phyloP scores from a whole-genome alignment of 352 stramenopile genomes.

The Globisporangium perplexum region DNA sequence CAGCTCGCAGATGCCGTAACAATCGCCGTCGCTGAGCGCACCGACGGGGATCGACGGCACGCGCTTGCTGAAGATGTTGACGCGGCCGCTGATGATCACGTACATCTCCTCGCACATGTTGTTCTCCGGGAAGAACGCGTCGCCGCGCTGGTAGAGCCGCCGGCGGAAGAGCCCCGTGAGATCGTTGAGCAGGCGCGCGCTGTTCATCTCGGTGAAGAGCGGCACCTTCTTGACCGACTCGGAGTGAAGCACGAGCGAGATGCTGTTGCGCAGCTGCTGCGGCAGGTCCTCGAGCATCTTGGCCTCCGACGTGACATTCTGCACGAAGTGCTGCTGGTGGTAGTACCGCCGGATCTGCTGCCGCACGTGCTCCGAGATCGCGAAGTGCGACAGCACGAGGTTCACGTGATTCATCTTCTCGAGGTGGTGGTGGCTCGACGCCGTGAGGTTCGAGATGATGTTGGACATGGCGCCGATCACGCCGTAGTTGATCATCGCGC shows the following conservation, averaged over 20 bases:
- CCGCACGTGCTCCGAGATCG: conserved; percentile 50
- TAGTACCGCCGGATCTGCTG: conserved; percentile 67
- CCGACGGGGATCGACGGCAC: conserved; percentile 34
- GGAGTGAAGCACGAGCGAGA: conserved; percentile 66
- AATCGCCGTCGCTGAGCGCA: conserved; percentile 45
- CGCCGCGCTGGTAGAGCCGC: conserved; percentile 58
- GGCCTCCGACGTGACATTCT: conserved; percentile 63
- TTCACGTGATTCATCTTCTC: conserved; percentile 72
- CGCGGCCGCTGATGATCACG: conserved; percentile 51
- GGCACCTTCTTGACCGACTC: conserved; percentile 55
- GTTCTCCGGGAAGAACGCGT: conserved; percentile 49
- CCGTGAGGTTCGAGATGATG: conserved; percentile 68
- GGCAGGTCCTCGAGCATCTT: conserved; percentile 52
- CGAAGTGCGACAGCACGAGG: conserved; percentile 52
- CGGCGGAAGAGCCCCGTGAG: conserved; percentile 67
- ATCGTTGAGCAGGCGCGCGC: conserved; percentile 54
- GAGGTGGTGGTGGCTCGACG: conserved; percentile 44
- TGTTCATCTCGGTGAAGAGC: conserved; percentile 48
- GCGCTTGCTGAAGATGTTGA: conserved; percentile 51
- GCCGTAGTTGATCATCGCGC: conserved; percentile 72
- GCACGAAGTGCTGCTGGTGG: conserved; percentile 69
- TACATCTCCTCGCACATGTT: conserved; percentile 68
- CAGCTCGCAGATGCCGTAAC: conserved; percentile 60
- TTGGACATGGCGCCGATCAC: conserved; percentile 75
- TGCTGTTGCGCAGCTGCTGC: conserved; percentile 51